A percentile compares a stretch with the other conserved stretches of the same genome.
Evolutionary conservation across 2,329 filamentous ascomycete species (phyloP).

Genomic region (Alternaria sp.): DNA sequence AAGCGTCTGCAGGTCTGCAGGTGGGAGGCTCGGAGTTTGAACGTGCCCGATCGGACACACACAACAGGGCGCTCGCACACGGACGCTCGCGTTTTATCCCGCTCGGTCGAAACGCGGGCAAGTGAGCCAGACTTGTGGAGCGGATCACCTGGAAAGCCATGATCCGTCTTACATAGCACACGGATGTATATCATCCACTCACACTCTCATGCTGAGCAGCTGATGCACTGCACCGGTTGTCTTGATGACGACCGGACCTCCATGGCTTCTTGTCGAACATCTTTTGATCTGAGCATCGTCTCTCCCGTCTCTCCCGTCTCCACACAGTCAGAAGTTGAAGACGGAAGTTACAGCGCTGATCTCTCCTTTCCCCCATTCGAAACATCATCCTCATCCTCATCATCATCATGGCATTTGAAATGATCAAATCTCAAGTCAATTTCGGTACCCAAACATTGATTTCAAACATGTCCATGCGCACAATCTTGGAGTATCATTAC

Average conservation of each 20-base stretch:
- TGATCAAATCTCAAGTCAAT: constrained; percentile 10
- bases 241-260: constrained; percentile 7
- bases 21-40: constrained; percentile 14
- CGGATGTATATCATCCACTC: constrained; percentile 4
- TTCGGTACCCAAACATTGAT: background rate
- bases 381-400: background rate
- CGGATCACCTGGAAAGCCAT: constrained; percentile 20
- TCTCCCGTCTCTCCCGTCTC: constrained; percentile 24
- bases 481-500: background rate
- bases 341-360: constrained; percentile 29
- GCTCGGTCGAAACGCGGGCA: constrained; percentile 37
- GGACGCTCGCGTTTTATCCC: constrained; percentile 22
- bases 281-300: constrained; percentile 23
- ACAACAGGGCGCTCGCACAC: constrained; percentile 7
- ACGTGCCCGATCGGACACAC: constrained; percentile 20
- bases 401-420: constrained; percentile 16
- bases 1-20: constrained; percentile 1
- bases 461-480: constrained; percentile 4
- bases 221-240: constrained; percentile 5
- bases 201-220: background rate
- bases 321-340: constrained; percentile 26
- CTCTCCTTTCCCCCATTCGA: constrained; percentile 27
- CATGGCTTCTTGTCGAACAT: constrained; percentile 9
- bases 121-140: constrained; percentile 9
- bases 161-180: constrained; percentile 15